phyloP scores from a whole-genome alignment of 768 basidiomycete species.

The Phlebiopsis gigantea region DNA sequence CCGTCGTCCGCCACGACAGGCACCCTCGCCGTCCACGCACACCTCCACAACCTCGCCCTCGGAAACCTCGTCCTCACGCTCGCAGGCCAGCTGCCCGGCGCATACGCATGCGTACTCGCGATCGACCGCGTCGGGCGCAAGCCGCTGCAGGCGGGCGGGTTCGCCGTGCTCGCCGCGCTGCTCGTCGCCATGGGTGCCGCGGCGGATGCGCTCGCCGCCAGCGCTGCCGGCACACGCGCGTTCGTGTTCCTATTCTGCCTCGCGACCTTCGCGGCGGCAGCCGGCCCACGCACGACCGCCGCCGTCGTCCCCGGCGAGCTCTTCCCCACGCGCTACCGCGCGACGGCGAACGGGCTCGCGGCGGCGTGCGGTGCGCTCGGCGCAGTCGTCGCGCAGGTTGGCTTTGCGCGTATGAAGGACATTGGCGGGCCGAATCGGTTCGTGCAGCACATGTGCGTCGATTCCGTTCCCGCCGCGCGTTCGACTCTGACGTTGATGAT shows the following conservation, averaged over 20 bases:
- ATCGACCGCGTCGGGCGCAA: constrained; percentile 34
- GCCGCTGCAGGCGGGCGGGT: constrained; percentile 34
- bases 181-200: constrained; percentile 13
- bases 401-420: not conserved
- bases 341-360: constrained; percentile 37
- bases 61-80: constrained; percentile 32
- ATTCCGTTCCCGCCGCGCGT: not conserved
- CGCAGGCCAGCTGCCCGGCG: constrained; percentile 34
- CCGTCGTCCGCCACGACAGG: constrained; percentile 4
- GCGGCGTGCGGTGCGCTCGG: constrained; percentile 40
- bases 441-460: not conserved
- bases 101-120: constrained; percentile 29
- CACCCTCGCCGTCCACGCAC: constrained; percentile 17
- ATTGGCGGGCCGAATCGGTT: no score
- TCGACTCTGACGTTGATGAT: not conserved
- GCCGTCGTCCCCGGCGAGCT: constrained; percentile 39
- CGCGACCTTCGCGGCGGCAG: constrained; percentile 38
- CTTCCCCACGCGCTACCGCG: constrained; percentile 40
- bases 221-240: not conserved
- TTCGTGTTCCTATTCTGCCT: constrained; percentile 26
- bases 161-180: constrained; percentile 27
- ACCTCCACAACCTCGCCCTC: constrained; percentile 24
- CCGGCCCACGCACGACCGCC: constrained; percentile 37
- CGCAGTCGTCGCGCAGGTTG: not conserved
- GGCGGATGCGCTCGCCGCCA: not conserved